Base-by-base conservation (phyloP, 768 basidiomycete species). In the Trametes villosa region DNA sequence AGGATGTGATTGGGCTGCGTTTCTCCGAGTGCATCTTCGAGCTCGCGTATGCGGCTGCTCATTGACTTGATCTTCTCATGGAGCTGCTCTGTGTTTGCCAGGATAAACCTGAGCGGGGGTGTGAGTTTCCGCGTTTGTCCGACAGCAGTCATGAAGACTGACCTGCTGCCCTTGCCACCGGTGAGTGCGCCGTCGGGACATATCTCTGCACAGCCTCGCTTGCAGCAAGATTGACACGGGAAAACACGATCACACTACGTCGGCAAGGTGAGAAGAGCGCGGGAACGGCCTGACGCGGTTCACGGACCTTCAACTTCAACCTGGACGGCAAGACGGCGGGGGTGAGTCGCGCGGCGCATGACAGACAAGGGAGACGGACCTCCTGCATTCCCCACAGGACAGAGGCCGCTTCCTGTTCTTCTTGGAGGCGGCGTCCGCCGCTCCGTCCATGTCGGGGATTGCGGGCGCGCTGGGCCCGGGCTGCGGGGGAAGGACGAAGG, bases 151-250 rank as follows among this genome's bases (percentile, higher is more conserved):
- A 46, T 7, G 9, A 6, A 27, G 36, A 62, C 70, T 41, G 64
- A 86, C 87, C 87, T 79, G 73, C 88, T 89, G n/a, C 87, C 87
- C 68, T 87, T 88, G 57, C 88, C 88, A 9, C 87, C 88, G 6
- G 86, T 88, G 36, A 89, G 76, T 24, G 86, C 86, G 17, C 86
- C 87, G 42, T 70, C 70, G 36, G 56, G 57, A 51, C 60, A 60
- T 52, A 65, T 65, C 26, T 64, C 67, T 34, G 52, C 60, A 44
- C 67, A 64, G 33, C 88, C 79, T 51, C 72, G 68, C 70, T 74
- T 74, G 59, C 71, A 71, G 50, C 74, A 77, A 20, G 69, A 74
- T 38, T 73, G 70, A 75, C 86, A 88, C 45, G 86, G 86, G 75
- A 88, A 89, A 59, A 82, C 78, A 60, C 86, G 84, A 68, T 80